Percentiles rank a stretch among this genome's conserved stretches.
Conservation (phyloP, 352 stramenopile genomes). For the Pythium pyrilobum region DNA sequence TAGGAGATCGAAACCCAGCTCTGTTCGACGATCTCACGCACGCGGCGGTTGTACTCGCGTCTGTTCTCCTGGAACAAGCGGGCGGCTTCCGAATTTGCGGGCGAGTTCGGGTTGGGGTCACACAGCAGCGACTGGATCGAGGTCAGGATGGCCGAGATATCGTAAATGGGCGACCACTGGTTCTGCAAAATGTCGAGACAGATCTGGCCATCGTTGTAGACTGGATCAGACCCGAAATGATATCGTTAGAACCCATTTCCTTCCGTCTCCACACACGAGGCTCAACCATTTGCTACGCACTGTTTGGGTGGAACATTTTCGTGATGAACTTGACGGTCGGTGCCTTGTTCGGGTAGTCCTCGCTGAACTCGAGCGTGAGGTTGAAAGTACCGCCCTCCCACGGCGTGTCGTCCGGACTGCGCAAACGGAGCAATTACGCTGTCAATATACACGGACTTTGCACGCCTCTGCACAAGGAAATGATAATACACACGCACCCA, state of each 20-base stretch:
- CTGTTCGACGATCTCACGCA: slow-evolving; percentile 98
- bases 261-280: neutral
- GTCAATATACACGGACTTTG: no score
- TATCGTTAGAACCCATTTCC: neutral
- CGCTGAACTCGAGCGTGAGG: slow-evolving; percentile 97
- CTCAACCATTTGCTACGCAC: slow-evolving; percentile 23
- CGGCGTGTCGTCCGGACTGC: slow-evolving; percentile 96
- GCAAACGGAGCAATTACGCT: slow-evolving; percentile 8
- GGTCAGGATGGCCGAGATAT: slow-evolving; percentile 99
- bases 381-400: slow-evolving; percentile 99
- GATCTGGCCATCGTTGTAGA: slow-evolving; percentile 90
- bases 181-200: slow-evolving; percentile 99
- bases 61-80: slow-evolving; percentile 98
- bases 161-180: slow-evolving; percentile 99
- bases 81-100: slow-evolving; percentile 98
- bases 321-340: slow-evolving; percentile 98
- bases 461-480: neutral
- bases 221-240: slow-evolving; percentile 25
- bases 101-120: slow-evolving; percentile 98
- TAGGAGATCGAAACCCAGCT: slow-evolving; percentile 92
- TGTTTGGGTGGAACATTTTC: slow-evolving; percentile 99
- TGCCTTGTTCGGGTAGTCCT: slow-evolving; percentile 99
- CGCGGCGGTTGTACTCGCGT: slow-evolving; percentile 98
- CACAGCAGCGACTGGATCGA: slow-evolving; percentile 99
- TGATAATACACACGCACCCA: slow-evolving; percentile 35